Conservation (phyloP, 148 eudicot species). For the Rhododendron griersonianum region DNA sequence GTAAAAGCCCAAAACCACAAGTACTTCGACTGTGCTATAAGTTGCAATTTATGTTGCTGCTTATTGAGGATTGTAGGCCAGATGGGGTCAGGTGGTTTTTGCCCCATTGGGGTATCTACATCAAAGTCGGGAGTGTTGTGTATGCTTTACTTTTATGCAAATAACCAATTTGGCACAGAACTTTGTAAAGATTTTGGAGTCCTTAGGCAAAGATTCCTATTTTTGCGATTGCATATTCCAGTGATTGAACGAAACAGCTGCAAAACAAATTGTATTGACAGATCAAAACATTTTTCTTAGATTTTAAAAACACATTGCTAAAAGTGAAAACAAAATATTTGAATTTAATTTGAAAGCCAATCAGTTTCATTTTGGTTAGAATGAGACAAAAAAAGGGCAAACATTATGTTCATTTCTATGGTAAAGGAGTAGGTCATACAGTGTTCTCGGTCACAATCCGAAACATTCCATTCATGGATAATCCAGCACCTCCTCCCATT, state of each 20-base stretch:
- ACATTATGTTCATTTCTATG: neutral
- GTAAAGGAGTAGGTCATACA: neutral
- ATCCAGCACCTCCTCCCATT: constrained; percentile 34
- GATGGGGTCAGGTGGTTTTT: neutral
- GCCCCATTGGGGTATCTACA: neutral
- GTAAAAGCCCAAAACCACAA: neutral
- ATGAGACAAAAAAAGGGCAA: neutral
- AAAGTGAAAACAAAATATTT: neutral
- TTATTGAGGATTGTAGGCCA: neutral
- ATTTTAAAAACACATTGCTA: neutral
- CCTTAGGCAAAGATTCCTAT: neutral
- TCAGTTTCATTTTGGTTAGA: neutral
- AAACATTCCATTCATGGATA: constrained; percentile 17
- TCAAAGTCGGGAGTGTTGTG: neutral
- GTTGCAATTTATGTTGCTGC: neutral
- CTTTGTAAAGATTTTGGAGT: neutral
- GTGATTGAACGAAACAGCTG: neutral
- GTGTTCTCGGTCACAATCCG: constrained; percentile 27
- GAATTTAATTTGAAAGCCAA: neutral
- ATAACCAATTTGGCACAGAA: neutral
- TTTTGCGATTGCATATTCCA: neutral
- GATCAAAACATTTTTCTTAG: neutral
- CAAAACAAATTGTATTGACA: neutral
- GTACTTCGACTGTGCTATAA: neutral
- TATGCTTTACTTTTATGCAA: neutral